Percentiles rank a stretch among this genome's conserved stretches.
phyloP scores from a whole-genome alignment of 805 yeast genomes.

The Phaffomyces thermotolerans region DNA sequence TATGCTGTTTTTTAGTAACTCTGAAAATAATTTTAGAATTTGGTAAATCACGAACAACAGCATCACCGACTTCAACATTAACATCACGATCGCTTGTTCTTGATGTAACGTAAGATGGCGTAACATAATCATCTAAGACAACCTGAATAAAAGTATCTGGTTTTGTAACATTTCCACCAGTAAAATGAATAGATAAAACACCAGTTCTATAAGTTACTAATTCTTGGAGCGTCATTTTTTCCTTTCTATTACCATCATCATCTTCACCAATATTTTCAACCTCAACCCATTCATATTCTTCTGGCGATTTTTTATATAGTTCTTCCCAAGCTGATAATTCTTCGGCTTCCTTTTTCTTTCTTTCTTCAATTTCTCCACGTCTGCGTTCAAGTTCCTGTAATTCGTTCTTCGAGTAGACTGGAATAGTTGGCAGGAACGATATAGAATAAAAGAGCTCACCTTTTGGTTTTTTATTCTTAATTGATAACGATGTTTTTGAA shows the following conservation, averaged over 20 bases:
- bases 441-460: conserved; percentile 49
- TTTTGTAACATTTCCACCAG: conserved; percentile 41
- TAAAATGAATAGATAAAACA: conserved; percentile 46
- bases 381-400: conserved; percentile 38
- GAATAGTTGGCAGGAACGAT: conserved; percentile 58
- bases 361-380: conserved; percentile 31
- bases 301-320: conserved; percentile 49
- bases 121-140: conserved; percentile 56
- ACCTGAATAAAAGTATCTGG: conserved; percentile 48
- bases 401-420: conserved; percentile 56
- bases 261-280: conserved; percentile 35
- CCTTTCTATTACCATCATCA: conserved; percentile 30
- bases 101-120: conserved; percentile 49
- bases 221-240: conserved; percentile 43
- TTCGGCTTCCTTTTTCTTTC: conserved; percentile 26
- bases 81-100: conserved; percentile 41
- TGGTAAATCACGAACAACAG: conserved; percentile 64
- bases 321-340: conserved; percentile 40
- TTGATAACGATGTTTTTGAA: conserved; percentile 26
- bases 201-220: conserved; percentile 55
- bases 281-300: conserved; percentile 57
- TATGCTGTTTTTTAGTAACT: conserved; percentile 44
- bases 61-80: conserved; percentile 43
- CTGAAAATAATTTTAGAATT: conserved; percentile 53
- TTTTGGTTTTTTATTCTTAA: conserved; percentile 35